phyloP scores from a whole-genome alignment of 768 basidiomycete genomes.

The Naganishia antarctica region DNA sequence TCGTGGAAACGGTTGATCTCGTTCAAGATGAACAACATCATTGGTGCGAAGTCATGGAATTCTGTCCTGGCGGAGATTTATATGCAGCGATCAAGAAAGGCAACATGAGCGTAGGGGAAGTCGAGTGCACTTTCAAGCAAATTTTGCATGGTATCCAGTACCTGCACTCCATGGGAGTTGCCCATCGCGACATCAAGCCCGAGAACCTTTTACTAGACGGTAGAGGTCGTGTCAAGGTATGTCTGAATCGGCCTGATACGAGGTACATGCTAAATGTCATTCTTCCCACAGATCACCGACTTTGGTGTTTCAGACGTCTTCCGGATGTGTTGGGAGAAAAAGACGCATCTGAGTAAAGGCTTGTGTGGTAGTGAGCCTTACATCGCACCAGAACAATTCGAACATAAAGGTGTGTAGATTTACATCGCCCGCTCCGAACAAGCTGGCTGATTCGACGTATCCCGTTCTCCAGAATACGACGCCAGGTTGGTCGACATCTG shows the following conservation, averaged over 20 bases:
- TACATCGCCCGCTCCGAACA: neutral
- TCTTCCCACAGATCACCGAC: conserved; percentile 77
- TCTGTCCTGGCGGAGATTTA: conserved; percentile 94
- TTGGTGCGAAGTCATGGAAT: conserved; percentile 99
- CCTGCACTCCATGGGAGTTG: conserved; percentile 92
- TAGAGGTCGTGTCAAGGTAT: conserved; percentile 90
- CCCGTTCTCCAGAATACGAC: conserved; percentile 69
- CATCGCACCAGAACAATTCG: conserved; percentile 96
- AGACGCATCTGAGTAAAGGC: conserved; percentile 93
- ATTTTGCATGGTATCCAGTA: conserved; percentile 82
- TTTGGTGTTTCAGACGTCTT: conserved; percentile 99
- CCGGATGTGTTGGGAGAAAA: conserved; percentile 93
- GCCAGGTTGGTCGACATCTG: conserved; percentile 95
- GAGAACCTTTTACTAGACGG: conserved; percentile 95
- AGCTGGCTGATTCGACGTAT: conserved; percentile 30
- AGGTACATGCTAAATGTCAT: too few species aligned
- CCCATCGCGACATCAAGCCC: conserved; percentile 96
- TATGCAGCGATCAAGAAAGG: conserved; percentile 99
- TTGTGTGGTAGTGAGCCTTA: conserved; percentile 97
- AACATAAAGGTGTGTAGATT: conserved; percentile 79
- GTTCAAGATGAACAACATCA: conserved; percentile 95
- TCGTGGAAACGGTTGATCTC: conserved; percentile 97
- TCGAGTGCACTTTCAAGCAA: conserved; percentile 97
- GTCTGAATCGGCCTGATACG: too few species aligned
- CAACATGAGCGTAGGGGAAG: conserved; percentile 80